A percentile compares a stretch with the other conserved stretches of the same genome.
Evolutionary conservation across 768 basidiomycete species (phyloP).

Genomic region (Suillus fuscotomentosus): DNA sequence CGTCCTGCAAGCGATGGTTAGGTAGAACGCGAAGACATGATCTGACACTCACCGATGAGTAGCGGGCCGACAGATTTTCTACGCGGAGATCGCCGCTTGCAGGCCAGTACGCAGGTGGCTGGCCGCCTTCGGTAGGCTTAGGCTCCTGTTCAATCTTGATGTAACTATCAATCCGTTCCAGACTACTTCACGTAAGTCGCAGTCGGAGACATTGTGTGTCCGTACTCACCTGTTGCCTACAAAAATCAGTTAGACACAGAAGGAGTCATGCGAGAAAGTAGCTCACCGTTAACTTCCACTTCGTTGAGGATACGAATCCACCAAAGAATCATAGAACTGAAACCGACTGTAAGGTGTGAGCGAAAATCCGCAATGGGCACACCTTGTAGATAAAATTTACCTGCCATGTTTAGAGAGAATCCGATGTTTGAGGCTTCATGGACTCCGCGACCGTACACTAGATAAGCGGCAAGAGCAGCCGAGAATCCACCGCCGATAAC

Average conservation of each 20-base stretch:
- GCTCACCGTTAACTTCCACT: slow-evolving; percentile 44
- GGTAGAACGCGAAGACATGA: not conserved
- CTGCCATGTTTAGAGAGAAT: slow-evolving; percentile 41
- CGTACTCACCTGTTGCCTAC: slow-evolving; percentile 14
- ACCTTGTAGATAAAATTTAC: slow-evolving; percentile 15
- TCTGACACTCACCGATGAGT: slow-evolving; percentile 31
- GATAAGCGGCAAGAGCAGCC: slow-evolving; percentile 46
- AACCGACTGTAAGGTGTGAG: slow-evolving; percentile 38
- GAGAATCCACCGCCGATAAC: slow-evolving; percentile 51
- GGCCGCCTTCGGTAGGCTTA: slow-evolving; percentile 33
- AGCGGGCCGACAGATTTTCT: slow-evolving; percentile 51
- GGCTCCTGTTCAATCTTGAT: slow-evolving; percentile 58
- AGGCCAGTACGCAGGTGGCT: slow-evolving; percentile 68
- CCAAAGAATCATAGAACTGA: slow-evolving; percentile 55
- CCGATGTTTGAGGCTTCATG: slow-evolving; percentile 39
- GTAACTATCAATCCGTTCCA: slow-evolving; percentile 55
- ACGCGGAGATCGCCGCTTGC: slow-evolving; percentile 52
- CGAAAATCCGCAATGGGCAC: not conserved
- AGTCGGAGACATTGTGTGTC: not conserved
- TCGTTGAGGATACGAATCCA: slow-evolving; percentile 45
- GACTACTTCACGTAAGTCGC: slow-evolving; percentile 20
- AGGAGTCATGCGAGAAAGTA: not conserved
- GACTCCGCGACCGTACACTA: slow-evolving; percentile 46
- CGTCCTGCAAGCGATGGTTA: slow-evolving; percentile 34
- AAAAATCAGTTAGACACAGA: not conserved